Evolutionary conservation across 441 rosid species (phyloP), one percentile per base, ranked within the genome.

Genomic region (Manihot esculenta): DNA sequence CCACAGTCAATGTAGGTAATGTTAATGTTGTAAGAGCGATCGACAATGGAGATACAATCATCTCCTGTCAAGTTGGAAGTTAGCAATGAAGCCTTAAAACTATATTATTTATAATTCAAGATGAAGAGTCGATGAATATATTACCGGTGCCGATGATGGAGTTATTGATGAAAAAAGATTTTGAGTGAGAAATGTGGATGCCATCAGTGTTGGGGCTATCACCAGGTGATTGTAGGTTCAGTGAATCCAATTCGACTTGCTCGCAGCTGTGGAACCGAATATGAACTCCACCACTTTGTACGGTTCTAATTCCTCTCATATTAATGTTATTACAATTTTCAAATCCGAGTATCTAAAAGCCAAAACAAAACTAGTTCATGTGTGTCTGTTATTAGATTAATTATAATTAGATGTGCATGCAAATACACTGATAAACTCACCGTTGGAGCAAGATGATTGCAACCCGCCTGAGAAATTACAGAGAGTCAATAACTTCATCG

Each of bases 161-260:
- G 48, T 48, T 62, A 10, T 66, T 58, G 27, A 89, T 72, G 18
- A 73, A 60, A 6, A 87, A 79, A 66, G 70, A 55, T 7, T 64
- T 30, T 20, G 80, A 80, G 49, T 64, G 3, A 3, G 82, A 73
- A 62, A 89, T 75, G 68, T 87, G 90, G 38, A 89, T 73, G 47
- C 89, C 90, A 30, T 86, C 89, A 0, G 90, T 89, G 77, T 87
- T 86, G 26, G 94, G 92, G 66, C 90, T 87, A 15, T 21, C 57
- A 38, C 33, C 86, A 0, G 86, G 88, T 59, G 89, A 54, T 0
- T 66, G 62, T 45, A 86, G 70, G 18, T 30, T 69, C 64, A 87
- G 30, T 57, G 24, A 45, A 17, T 21, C 15, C 6, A 87, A 56
- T 6, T 55, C 0, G n/a, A 81, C 78, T 48, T 73, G 48, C 10